phyloP scores from a whole-genome alignment of 2,329 filamentous ascomycete species.

The Fusarium sp. region DNA sequence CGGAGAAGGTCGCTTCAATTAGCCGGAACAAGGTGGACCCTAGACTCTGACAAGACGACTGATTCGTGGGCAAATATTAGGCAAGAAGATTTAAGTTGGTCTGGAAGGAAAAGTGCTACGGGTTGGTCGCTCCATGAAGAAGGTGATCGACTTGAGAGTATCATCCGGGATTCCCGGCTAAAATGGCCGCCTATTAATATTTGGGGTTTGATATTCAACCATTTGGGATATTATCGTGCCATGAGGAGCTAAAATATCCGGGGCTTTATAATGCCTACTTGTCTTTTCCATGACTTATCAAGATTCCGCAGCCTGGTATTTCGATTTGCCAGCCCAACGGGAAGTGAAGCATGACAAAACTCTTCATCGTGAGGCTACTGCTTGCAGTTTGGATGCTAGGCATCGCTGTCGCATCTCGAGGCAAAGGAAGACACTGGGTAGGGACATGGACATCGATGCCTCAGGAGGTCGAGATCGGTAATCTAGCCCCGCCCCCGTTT shows the following conservation, averaged over 20 bases:
- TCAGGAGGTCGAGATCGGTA: conserved; percentile 26
- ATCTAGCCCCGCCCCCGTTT: conserved; percentile 27
- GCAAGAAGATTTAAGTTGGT: neutral
- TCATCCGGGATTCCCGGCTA: neutral
- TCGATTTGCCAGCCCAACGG: neutral
- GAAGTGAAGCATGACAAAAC: neutral
- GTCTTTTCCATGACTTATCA: neutral
- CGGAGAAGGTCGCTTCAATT: neutral
- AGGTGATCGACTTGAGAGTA: neutral
- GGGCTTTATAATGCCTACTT: neutral
- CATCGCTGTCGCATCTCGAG: conserved; percentile 1
- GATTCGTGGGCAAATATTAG: neutral
- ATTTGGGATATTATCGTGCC: neutral
- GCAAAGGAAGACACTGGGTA: conserved; percentile 20
- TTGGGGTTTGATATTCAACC: neutral
- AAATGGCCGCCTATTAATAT: neutral
- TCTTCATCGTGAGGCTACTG: neutral
- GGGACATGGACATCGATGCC: conserved; percentile 32
- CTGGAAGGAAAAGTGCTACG: neutral
- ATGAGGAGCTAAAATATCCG: neutral
- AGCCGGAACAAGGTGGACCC: neutral
- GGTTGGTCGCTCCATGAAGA: neutral
- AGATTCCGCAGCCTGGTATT: neutral
- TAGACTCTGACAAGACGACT: neutral
- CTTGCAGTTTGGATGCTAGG: conserved; percentile 13